Evolutionary conservation across 805 yeast species (phyloP), one percentile per base, ranked within the genome.

Genomic region (Candida vartiovaarae): DNA sequence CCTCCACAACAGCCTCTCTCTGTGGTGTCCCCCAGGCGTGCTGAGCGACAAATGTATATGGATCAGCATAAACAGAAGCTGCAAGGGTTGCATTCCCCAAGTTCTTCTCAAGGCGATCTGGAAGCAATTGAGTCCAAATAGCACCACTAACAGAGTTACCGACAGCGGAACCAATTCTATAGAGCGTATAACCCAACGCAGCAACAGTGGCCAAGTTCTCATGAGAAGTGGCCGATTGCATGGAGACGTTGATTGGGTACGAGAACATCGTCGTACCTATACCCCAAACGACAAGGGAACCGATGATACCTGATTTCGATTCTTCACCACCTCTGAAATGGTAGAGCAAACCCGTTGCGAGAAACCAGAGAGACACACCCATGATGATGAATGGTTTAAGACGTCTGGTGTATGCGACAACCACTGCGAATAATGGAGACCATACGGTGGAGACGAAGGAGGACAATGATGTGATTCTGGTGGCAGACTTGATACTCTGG

Each of bases 201-300:
- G 81, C 72, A 34, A 78, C 74, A 34, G 77, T 71, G 6, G 87
- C 86, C 81, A 84, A 73, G 63, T 77, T 69, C 59, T 80, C 85
- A 61, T 83, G 90, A 43, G 70, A 72, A 27, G 80, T 73, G 41
- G 74, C 68, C 3, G 83, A 64, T 56, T 78, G 81, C 46, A 80
- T 71, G 25, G 84, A 74, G 5, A 78, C 82, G 55, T 76, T 81
- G n/a, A 78, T 69, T 11, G 84, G 75, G 55, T 80, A 82, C 8
- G 85, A 74, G 67, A 82, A 80, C 63, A 81, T 71, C 5, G 85
- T 84, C 33, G 84, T 82, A 52, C 87, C 88, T 46, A 82, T 68
- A 54, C 89, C 89, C 56, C 80, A 63, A 8, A 82, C 61, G 53
- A 78, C 73, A 47, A 76, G 70, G n/a, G 78, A 76, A 28, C 82